Base-by-base conservation (phyloP, 352 stramenopile genomes). In the Globisporangium megalacanthum region DNA sequence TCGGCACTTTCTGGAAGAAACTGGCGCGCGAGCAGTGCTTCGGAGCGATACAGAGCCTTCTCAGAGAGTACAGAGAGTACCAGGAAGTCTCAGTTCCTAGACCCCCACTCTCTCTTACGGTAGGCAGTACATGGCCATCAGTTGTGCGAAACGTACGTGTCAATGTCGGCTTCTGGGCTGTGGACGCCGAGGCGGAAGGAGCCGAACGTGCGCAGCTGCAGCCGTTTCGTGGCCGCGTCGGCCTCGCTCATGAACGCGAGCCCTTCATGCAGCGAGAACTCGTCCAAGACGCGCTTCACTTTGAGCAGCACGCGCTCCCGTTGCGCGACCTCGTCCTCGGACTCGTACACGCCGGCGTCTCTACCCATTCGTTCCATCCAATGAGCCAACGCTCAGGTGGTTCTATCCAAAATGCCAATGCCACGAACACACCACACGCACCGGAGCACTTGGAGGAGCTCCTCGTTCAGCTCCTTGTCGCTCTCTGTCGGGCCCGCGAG, bases 151-250 rank as follows among this genome's bases (percentile, higher is more conserved):
- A 52, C 73, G 42, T 68, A 93, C 83, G 78, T 83, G 61, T 95
- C 86, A 50, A 95, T 95, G 57, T 95, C 86, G 1, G 86, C 83
- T 14, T 96, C 86, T 17, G 70, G 76, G 35, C 78, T 90, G 60
- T 97, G 87, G 3, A 96, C 87, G 20, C 81, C 80, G 4, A 97
- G 78, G 6, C 84, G 73, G 49, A 88, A 96, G 0, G 92, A 98
- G 42, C 96, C 96, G 73, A 98, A 98, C 4, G 88, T 96, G 39
- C 86, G 76, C 11, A 98, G 60, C 54, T 92, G 70, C 52, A 93
- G 20, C 37, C 64, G 58, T 59, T 66, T 82, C 19, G 44, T 47
- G 7, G 64, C 52, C 2, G 74, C 70, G 8, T 88, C 65, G 0
- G 61, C 42, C 55, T 94, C 77, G 41, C 59, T 79, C 67, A 73